Evolutionary conservation across 768 basidiomycete species (phyloP).

Genomic region (Leucocoprinus leucothites): DNA sequence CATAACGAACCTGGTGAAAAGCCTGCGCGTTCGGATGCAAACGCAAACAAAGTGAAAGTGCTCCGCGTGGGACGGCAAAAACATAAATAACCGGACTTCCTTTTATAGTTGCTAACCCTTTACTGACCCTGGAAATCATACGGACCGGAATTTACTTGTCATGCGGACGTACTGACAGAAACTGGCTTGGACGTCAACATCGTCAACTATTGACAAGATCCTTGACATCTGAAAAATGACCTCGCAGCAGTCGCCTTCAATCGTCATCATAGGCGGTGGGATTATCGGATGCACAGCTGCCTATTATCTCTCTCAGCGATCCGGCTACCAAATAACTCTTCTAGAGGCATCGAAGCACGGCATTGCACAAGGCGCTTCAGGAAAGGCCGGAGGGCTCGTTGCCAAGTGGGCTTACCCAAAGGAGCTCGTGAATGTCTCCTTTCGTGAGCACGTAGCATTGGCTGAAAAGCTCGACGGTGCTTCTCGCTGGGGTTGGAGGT

Average conservation of each 20-base stretch:
- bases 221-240: not conserved
- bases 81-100: not conserved
- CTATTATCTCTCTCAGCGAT: slow-evolving; percentile 70
- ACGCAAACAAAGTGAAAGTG: not conserved
- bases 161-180: not conserved
- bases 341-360: slow-evolving; percentile 68
- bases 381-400: slow-evolving; percentile 83
- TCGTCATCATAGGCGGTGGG: slow-evolving; percentile 82
- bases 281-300: slow-evolving; percentile 85
- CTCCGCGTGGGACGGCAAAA: not conserved
- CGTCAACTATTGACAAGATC: not conserved
- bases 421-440: slow-evolving; percentile 68
- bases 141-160: not conserved
- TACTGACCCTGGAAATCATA: not conserved
- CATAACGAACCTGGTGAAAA: no score
- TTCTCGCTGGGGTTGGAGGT: slow-evolving; percentile 81
- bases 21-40: not conserved
- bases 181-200: not conserved
- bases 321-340: slow-evolving; percentile 47
- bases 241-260: slow-evolving; percentile 16
- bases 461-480: slow-evolving; percentile 67
- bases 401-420: slow-evolving; percentile 83
- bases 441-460: slow-evolving; percentile 69
- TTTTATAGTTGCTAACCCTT: not conserved
- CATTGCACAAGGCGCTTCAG: slow-evolving; percentile 76